These are phyloP conservation scores for Albophoma yamanashiensis DNA, from an alignment of 2,329 filamentous ascomycete species.

Conservation along the genomic window DNA sequence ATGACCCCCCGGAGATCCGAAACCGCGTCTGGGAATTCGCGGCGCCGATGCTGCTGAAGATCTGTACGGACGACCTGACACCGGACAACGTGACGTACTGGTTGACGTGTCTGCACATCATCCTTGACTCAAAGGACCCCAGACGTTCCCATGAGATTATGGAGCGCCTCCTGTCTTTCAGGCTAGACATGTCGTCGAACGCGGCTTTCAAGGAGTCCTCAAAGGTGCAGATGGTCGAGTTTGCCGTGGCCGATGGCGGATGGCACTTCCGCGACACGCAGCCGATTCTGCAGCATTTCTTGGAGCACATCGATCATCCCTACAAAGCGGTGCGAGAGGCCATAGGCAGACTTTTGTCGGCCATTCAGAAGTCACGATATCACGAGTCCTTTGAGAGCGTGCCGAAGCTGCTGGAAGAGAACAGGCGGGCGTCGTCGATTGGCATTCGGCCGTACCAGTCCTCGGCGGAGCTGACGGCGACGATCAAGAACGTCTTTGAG, in stretches of 20 bases:
- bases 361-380: slow-evolving; percentile 83
- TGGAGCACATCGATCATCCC: slow-evolving; percentile 86
- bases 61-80: slow-evolving; percentile 85
- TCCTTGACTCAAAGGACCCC: slow-evolving; percentile 82
- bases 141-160: slow-evolving; percentile 78
- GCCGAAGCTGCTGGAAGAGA: slow-evolving; percentile 59
- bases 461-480: slow-evolving; percentile 59
- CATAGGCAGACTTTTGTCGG: slow-evolving; percentile 80
- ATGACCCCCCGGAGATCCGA: slow-evolving; percentile 64
- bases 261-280: slow-evolving; percentile 94
- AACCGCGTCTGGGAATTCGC: slow-evolving; percentile 79
- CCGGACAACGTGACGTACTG: slow-evolving; percentile 93
- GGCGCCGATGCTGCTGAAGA: slow-evolving; percentile 74
- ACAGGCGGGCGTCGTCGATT: slow-evolving; percentile 71
- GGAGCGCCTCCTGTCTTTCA: slow-evolving; percentile 72
- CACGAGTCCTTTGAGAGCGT: slow-evolving; percentile 89
- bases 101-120: slow-evolving; percentile 85
- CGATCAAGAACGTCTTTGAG: slow-evolving; percentile 64
- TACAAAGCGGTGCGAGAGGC: slow-evolving; percentile 96
- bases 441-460: slow-evolving; percentile 78
- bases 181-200: slow-evolving; percentile 87
- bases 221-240: slow-evolving; percentile 84
- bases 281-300: slow-evolving; percentile 80
- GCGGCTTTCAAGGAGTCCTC: slow-evolving; percentile 98
- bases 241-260: slow-evolving; percentile 75